A percentile compares a stretch with the other conserved stretches of the same genome.
phyloP scores from a whole-genome alignment of 192 early-diverging fungal genomes.

The Chytriomyces sp. region DNA sequence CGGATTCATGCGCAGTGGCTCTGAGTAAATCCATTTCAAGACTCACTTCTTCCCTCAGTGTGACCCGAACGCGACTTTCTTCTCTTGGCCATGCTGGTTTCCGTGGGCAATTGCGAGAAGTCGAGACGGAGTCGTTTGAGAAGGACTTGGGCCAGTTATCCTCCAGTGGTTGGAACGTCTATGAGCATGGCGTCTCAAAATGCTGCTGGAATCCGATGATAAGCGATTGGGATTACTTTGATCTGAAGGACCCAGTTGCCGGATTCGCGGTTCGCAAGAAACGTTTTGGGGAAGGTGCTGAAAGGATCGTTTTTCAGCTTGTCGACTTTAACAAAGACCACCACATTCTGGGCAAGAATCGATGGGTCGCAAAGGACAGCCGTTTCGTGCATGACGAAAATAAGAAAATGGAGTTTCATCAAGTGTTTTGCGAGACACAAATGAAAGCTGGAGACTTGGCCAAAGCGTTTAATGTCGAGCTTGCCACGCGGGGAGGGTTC shows the following conservation, averaged over 20 bases:
- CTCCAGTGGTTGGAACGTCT: not conserved
- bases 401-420: not conserved
- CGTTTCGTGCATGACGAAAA: conserved; percentile 1
- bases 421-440: conserved; percentile 11
- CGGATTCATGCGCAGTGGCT: conserved; percentile 6
- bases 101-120: not conserved
- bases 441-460: conserved; percentile 3
- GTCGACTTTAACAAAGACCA: not conserved
- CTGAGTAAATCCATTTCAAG: not conserved
- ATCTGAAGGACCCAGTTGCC: not conserved
- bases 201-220: not conserved
- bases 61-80: conserved; percentile 5
- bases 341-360: not conserved
- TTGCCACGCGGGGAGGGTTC: not conserved
- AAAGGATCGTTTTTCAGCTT: not conserved
- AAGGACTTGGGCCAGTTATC: not conserved
- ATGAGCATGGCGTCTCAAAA: not conserved
- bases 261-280: not conserved
- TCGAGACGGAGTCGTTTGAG: not conserved
- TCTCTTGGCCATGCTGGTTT: conserved; percentile 9
- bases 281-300: conserved; percentile 2
- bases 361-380: not conserved
- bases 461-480: not conserved
- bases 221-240: not conserved
- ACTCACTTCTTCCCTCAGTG: not conserved